phyloP scores from a whole-genome alignment of 805 yeast species.

The Naumovozyma castellii region DNA sequence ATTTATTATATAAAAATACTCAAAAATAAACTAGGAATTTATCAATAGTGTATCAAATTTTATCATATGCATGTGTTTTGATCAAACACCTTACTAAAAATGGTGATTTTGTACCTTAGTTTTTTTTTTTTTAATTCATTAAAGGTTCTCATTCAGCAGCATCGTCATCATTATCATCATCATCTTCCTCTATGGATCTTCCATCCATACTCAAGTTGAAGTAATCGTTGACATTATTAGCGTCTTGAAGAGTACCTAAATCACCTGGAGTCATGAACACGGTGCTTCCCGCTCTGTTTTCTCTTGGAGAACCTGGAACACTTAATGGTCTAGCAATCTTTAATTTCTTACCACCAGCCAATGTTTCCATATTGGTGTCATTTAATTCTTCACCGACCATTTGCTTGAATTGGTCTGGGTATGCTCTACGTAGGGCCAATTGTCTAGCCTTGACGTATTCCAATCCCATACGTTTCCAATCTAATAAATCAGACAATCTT shows the following conservation, averaged over 20 bases:
- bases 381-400: slow-evolving; percentile 25
- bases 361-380: slow-evolving; percentile 23
- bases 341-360: slow-evolving; percentile 36
- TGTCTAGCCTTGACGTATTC: slow-evolving; percentile 94
- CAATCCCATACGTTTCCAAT: slow-evolving; percentile 97
- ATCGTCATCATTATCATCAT: slow-evolving; percentile 36
- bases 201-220: slow-evolving; percentile 34
- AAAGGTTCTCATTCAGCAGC: slow-evolving; percentile 27
- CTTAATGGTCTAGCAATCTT: slow-evolving; percentile 86
- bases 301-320: slow-evolving; percentile 94
- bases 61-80: not conserved
- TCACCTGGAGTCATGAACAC: slow-evolving; percentile 98
- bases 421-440: slow-evolving; percentile 84
- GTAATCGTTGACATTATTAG: slow-evolving; percentile 72
- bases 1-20: too few relatives aligned
- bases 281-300: slow-evolving; percentile 27
- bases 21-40: not conserved
- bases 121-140: too few relatives aligned
- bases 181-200: slow-evolving; percentile 12
- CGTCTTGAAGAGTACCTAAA: slow-evolving; percentile 91
- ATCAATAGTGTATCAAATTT: not conserved
- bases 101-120: not conserved
- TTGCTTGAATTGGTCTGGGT: slow-evolving; percentile 67
- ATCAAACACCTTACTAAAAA: too few relatives aligned
- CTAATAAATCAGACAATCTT: slow-evolving; percentile 81